Conservation (phyloP, 208 protist species). For the Wallacemonas sp. region DNA sequence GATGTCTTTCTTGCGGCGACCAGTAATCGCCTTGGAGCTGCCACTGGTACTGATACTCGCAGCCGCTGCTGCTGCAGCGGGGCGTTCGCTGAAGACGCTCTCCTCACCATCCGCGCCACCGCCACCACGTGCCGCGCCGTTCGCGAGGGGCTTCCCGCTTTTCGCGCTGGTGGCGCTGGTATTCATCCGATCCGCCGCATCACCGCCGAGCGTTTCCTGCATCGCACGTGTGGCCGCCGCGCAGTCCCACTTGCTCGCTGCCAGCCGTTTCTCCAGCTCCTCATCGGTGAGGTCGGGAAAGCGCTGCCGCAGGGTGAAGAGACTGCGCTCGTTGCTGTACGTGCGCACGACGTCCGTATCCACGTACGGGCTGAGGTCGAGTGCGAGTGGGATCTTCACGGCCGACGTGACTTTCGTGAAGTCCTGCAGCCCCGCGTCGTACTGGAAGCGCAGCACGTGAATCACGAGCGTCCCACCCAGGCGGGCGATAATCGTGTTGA, state of each 20-base stretch:
- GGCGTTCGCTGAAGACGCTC: neutral
- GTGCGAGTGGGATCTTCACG: conserved; percentile 52
- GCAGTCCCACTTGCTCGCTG: conserved; percentile 24
- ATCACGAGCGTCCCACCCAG: conserved; percentile 74
- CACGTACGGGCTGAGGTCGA: conserved; percentile 67
- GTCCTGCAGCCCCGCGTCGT: conserved; percentile 36
- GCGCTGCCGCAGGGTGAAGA: conserved; percentile 37
- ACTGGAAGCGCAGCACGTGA: conserved; percentile 86
- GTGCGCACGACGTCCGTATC: conserved; percentile 33
- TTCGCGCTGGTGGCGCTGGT: neutral
- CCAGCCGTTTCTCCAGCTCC: conserved; percentile 22
- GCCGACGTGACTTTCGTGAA: conserved; percentile 66
- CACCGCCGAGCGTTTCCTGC: conserved; percentile 11
- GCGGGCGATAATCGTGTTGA: conserved; percentile 53
- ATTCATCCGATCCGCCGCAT: neutral
- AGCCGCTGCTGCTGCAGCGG: no score
- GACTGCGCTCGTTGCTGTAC: conserved; percentile 32
- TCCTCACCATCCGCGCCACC: neutral
- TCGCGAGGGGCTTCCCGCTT: neutral
- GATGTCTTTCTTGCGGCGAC: neutral
- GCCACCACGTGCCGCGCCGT: no score
- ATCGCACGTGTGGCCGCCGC: conserved; percentile 27
- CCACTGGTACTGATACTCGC: neutral
- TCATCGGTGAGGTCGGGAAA: conserved; percentile 31
- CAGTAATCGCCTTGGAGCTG: no score